A percentile compares a stretch with the other conserved stretches of the same genome.
Evolutionary conservation across 352 stramenopile species (phyloP).

Genomic region (Pythium aristosporum): DNA sequence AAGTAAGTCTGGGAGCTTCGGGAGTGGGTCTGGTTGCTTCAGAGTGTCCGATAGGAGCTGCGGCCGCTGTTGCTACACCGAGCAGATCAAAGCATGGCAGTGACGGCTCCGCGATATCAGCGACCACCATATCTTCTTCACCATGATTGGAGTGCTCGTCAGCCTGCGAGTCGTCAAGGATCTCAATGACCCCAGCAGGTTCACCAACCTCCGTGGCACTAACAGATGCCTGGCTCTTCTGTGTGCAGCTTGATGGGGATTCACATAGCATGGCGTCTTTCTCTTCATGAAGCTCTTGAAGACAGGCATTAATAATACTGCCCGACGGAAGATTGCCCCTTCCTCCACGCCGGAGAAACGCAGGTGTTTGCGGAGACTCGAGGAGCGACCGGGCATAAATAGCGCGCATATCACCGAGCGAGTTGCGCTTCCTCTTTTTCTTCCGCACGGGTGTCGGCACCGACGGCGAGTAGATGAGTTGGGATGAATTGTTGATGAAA

Average conservation of each 20-base stretch:
- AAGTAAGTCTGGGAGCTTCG: not conserved
- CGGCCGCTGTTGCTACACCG: not conserved
- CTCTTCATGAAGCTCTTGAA: conserved; percentile 35
- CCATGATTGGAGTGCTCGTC: not conserved
- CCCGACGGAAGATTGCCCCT: conserved; percentile 46
- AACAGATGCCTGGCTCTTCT: not conserved
- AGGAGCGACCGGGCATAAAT: conserved; percentile 73
- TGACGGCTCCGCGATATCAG: not conserved
- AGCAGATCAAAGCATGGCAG: conserved; percentile 22
- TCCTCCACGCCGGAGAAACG: conserved; percentile 34
- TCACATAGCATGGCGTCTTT: not conserved
- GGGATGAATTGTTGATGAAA: conserved; percentile 84
- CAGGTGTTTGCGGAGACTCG: conserved; percentile 48
- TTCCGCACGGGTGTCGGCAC: conserved; percentile 18
- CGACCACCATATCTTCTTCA: not conserved
- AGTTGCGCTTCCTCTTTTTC: conserved; percentile 28
- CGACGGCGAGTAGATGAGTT: conserved; percentile 69
- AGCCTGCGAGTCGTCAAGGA: conserved; percentile 10
- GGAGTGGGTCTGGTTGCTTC: too few species aligned
- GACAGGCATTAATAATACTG: conserved; percentile 63
- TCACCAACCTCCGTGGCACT: not conserved
- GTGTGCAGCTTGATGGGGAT: not conserved
- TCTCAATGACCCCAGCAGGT: conserved; percentile 6
- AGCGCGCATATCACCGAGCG: conserved; percentile 60
- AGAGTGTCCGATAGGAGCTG: not conserved